phyloP scores from a whole-genome alignment of 805 yeast genomes.

The Naumovozyma dairenensis region DNA sequence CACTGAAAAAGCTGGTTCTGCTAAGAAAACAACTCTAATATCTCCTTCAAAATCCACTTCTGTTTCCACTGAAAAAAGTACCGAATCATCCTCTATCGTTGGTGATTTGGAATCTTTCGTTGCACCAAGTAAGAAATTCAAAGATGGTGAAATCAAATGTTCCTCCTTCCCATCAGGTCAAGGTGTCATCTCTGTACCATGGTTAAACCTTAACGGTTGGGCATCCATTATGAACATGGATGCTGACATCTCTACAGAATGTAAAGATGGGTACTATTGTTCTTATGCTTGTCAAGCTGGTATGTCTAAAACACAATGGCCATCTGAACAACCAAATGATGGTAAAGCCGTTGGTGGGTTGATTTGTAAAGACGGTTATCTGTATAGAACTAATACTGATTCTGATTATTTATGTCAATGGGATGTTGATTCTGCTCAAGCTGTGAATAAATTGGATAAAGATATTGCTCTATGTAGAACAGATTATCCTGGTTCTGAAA shows the following conservation, averaged over 20 bases:
- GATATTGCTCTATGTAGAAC: conserved; percentile 92
- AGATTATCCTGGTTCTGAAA: conserved; percentile 98
- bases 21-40: conserved; percentile 14
- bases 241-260: conserved; percentile 51
- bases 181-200: conserved; percentile 54
- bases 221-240: conserved; percentile 28
- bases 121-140: conserved; percentile 49
- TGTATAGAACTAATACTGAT: conserved; percentile 69
- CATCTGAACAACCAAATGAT: conserved; percentile 69
- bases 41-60: conserved; percentile 21
- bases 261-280: conserved; percentile 88
- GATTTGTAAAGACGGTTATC: conserved; percentile 70
- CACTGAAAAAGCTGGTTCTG: conserved; percentile 20
- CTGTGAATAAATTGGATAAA: conserved; percentile 50
- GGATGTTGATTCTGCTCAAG: conserved; percentile 66
- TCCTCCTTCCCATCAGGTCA: conserved; percentile 63
- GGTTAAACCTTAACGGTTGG: conserved; percentile 48
- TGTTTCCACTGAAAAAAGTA: conserved; percentile 13
- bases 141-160: conserved; percentile 64
- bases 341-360: conserved; percentile 96
- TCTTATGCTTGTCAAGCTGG: conserved; percentile 98
- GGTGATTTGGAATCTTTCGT: conserved; percentile 54
- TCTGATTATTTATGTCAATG: conserved; percentile 71
- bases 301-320: conserved; percentile 99
- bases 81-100: conserved; percentile 16